Evolutionary conservation across 2,329 filamentous ascomycete species (phyloP).

Genomic region (Fusarium annulatum): DNA sequence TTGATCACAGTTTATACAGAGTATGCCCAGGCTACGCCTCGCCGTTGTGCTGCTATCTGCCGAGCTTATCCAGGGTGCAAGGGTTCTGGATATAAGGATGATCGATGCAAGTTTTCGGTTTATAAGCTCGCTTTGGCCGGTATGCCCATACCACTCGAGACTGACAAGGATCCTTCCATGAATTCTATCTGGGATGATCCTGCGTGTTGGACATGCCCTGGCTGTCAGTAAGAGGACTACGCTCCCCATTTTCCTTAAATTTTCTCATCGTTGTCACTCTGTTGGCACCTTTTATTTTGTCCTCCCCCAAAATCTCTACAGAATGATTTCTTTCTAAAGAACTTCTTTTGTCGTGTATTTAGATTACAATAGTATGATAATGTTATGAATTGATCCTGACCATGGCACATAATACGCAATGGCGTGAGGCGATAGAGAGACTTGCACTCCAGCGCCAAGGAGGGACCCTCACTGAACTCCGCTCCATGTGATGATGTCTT

Average conservation of each 20-base stretch:
- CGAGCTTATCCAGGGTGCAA: background rate
- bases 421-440: fast-evolving
- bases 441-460: background rate
- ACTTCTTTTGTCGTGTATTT: background rate
- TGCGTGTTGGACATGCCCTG: slow-evolving; percentile 7
- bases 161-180: background rate
- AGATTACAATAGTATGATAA: background rate
- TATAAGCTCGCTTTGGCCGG: background rate
- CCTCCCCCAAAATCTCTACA: background rate
- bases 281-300: background rate
- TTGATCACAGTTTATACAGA: background rate
- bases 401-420: fast-evolving
- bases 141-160: background rate
- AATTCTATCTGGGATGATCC: slow-evolving; percentile 13
- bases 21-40: background rate
- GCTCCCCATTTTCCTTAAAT: fast-evolving
- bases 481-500: fast-evolving
- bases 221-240: background rate
- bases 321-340: background rate
- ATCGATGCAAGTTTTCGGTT: background rate
- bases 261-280: fast-evolving
- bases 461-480: background rate
- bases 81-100: slow-evolving; percentile 14
- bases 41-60: slow-evolving; percentile 13
- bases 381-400: background rate